Conservation (phyloP, 768 basidiomycete species). For the Bullera alba region DNA sequence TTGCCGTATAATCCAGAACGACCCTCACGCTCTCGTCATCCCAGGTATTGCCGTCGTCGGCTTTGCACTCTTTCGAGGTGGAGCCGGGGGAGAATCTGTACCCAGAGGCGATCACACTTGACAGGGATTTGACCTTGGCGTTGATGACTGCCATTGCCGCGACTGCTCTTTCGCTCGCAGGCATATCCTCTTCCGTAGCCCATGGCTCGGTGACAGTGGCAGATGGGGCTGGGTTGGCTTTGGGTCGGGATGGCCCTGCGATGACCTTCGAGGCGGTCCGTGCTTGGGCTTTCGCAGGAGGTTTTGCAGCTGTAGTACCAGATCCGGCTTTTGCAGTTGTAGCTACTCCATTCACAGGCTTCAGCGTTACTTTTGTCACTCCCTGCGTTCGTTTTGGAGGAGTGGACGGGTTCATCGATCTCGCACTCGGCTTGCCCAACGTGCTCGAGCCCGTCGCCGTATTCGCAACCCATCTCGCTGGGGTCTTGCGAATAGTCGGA, state of each 20-base stretch:
- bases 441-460: too few relatives aligned
- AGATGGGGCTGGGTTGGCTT: background rate
- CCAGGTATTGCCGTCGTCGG: background rate
- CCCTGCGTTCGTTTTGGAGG: too few relatives aligned
- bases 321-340: background rate
- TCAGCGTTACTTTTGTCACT: too few relatives aligned
- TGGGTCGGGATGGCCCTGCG: background rate
- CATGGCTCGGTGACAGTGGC: background rate
- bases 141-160: slow-evolving; percentile 20
- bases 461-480: too few relatives aligned
- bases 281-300: slow-evolving; percentile 4
- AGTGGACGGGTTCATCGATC: too few relatives aligned
- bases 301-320: background rate
- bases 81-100: slow-evolving; percentile 7
- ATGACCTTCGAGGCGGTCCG: background rate
- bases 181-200: background rate
- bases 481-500: too few relatives aligned
- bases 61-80: background rate
- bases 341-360: too few relatives aligned
- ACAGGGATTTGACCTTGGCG: slow-evolving; percentile 2
- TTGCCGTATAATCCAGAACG: slow-evolving; percentile 4
- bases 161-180: slow-evolving; percentile 7
- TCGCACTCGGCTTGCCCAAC: too few relatives aligned
- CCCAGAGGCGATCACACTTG: slow-evolving; percentile 12
- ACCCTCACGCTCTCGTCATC: slow-evolving; percentile 11